Evolutionary conservation across 164 flowering plant species (phyloP), one percentile per base, ranked within the genome.

Genomic region (Aristolochia californica): DNA sequence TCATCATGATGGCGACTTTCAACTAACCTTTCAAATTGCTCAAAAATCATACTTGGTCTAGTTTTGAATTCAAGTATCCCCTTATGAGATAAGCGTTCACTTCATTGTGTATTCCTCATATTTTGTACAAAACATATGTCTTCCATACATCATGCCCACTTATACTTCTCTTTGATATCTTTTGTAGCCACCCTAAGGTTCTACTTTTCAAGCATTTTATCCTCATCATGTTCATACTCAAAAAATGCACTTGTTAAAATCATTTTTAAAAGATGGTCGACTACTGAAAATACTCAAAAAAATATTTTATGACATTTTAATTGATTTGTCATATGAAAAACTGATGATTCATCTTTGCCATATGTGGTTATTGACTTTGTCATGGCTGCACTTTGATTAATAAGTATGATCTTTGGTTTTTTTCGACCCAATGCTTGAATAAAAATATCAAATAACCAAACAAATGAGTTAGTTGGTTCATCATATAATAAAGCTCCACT

Each of bases 381-480:
- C 24, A 62, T 62, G 12, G 59, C 58, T 44, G 28, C 50, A 55
- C 45, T 52, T 14, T 54, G 44, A 17, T 62, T 45, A 12, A 59
- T 55, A 34, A 62, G 16, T 17, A 62, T 25, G 43, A 59, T 30
- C 5, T 30, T 34, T 30, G 59, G 65, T 13, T 25, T 45, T 27
- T 49, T 40, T 12, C 45, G 53, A 55, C 11, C 24, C 65, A 55
- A 54, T 26, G 65, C 58, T 20, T 54, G 43, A 45, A 62, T 58
- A 57, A 57, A 62, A 44, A 26, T 21, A 27, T 14, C 25, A 55
- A 62, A 62, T 14, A 62, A 30, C 65, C 65, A 62, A 45, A 54
- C 65, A 28, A 62, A 62, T 45, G 65, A 54, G 47, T 43, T 38
- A 45, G 24, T 57, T 3, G 59, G 44, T 12, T 54, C 65, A 55